phyloP scores from a whole-genome alignment of 2,329 filamentous ascomycete species.

The Cryphonectria nitschkei region DNA sequence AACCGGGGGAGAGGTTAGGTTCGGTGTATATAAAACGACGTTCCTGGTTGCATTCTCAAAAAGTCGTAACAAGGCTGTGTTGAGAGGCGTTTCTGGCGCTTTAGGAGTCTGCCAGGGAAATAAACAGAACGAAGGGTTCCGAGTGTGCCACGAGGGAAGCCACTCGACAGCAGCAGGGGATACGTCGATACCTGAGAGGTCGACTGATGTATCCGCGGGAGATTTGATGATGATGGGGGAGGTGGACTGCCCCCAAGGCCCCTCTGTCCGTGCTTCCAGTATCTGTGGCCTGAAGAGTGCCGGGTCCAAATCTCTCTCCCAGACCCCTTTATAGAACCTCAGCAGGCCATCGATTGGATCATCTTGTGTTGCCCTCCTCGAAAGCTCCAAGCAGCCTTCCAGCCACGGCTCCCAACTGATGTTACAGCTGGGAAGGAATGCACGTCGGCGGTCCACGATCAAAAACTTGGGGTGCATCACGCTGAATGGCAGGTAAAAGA shows the following conservation, averaged over 20 bases:
- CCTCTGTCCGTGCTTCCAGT: not conserved
- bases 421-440: slow-evolving; percentile 79
- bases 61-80: slow-evolving; percentile 64
- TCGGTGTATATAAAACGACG: slow-evolving; percentile 77
- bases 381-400: slow-evolving; percentile 72
- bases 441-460: slow-evolving; percentile 68
- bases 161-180: slow-evolving; percentile 41
- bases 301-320: slow-evolving; percentile 50
- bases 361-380: slow-evolving; percentile 43
- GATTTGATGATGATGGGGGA: slow-evolving; percentile 32
- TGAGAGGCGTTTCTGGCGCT: slow-evolving; percentile 69
- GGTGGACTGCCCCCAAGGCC: slow-evolving; percentile 26
- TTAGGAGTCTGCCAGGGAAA: slow-evolving; percentile 57
- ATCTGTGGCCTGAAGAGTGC: not conserved
- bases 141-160: slow-evolving; percentile 74
- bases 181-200: slow-evolving; percentile 47
- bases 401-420: slow-evolving; percentile 90
- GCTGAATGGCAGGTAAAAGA: slow-evolving; percentile 80
- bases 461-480: slow-evolving; percentile 90
- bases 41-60: slow-evolving; percentile 59
- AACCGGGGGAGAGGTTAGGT: slow-evolving; percentile 70
- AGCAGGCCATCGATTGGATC: slow-evolving; percentile 64
- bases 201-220: slow-evolving; percentile 22
- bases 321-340: slow-evolving; percentile 70
- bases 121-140: slow-evolving; percentile 65